Evolutionary conservation across 805 yeast genomes (phyloP), one percentile per base, ranked within the genome.

Genomic region (Candida cerambycidarum): DNA sequence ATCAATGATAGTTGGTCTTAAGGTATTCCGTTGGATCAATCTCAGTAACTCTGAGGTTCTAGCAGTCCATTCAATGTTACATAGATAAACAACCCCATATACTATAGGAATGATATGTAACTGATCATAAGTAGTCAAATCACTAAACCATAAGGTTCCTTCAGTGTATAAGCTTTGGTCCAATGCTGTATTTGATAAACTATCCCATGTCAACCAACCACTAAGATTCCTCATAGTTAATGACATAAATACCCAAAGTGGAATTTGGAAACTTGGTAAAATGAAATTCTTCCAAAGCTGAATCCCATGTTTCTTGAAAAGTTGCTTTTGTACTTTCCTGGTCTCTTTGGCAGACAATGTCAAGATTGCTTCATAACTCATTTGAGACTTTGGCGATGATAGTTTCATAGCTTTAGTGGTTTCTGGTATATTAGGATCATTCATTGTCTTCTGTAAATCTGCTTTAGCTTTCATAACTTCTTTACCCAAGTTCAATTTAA

Each of bases 51-150:
- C 75, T 42, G 83, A 70, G n/a, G 89, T 80, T 47, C 73, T 76
- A 44, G 79, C 78, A 43, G 86, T 85, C 83, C 92, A 85, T 59
- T 90, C 97, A 11, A 87, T 82, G 55, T 92, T 92, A 25, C 82
- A 74, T 39, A 92, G 62, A 0, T 95, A 79, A 2, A 83, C 54
- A 0, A 81, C 61, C 1, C 97, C 97, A 11, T 90, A 61, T 0
- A 79, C 59, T 6, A 89, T 57, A 0, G 99, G 97, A 15, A 87
- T 64, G 0, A 81, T 58, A 31, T 80, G 79, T 44, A 70, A 64
- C 1, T 82, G 86, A 65, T 88, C 86, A 50, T 81, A 61, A 11
- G 71, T 51, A 5, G 85, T 71, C 52, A 89, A 61, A 61, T 82
- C 82, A 33, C 73, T 53, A 55, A 77, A 67, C 89, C 95, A 78